phyloP scores from a whole-genome alignment of 1,284 basidiomycete genomes.

The Melampsora americana region DNA sequence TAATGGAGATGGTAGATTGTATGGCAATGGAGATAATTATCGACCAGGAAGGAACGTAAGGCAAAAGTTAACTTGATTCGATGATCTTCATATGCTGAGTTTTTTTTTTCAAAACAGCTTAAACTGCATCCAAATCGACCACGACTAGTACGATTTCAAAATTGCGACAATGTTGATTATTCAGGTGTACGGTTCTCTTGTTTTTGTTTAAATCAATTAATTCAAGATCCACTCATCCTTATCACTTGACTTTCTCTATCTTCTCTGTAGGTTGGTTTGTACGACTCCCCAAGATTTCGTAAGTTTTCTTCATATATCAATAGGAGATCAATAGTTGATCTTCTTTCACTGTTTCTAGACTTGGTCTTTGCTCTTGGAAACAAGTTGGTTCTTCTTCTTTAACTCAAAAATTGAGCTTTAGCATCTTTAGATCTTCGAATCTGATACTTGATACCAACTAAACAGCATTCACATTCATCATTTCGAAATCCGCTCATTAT shows the following conservation, averaged over 20 bases:
- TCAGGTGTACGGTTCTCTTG: slow-evolving; percentile 15
- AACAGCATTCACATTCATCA: slow-evolving; percentile 29
- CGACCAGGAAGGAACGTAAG: slow-evolving; percentile 27
- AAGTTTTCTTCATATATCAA: neutral
- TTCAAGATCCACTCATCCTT: neutral
- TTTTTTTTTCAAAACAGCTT: neutral
- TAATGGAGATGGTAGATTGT: slow-evolving; percentile 10
- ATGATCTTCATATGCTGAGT: neutral
- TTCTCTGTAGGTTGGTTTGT: slow-evolving; percentile 15
- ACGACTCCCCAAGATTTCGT: slow-evolving; percentile 21
- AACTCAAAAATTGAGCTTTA: too few relatives aligned
- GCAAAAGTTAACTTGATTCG: too few relatives aligned
- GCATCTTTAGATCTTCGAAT: too few relatives aligned
- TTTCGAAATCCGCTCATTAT: slow-evolving; percentile 11
- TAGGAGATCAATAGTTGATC: neutral
- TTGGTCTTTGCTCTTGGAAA: slow-evolving; percentile 13
- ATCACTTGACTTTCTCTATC: neutral
- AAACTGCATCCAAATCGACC: slow-evolving; percentile 16
- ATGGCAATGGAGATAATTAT: slow-evolving; percentile 28
- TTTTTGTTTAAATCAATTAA: neutral
- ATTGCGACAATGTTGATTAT: slow-evolving; percentile 32
- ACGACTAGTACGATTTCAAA: slow-evolving; percentile 27
- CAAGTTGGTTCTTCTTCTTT: neutral
- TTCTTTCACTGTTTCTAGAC: slow-evolving; percentile 1
- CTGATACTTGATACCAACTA: neutral